Conservation (phyloP, 257 asterid genomes). For the Scutellaria minor region DNA sequence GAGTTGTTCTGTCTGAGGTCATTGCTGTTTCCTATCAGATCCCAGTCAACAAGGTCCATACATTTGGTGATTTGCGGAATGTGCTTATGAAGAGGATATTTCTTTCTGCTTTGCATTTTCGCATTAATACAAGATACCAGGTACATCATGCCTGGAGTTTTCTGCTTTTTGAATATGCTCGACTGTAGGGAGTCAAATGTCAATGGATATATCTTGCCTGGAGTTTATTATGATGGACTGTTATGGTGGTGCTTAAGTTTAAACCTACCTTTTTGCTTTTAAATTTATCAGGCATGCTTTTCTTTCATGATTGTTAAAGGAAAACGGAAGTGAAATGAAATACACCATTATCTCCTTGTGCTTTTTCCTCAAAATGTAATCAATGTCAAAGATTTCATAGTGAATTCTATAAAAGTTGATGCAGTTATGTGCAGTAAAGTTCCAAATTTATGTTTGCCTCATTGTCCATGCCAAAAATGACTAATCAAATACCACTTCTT, state of each 20-base stretch:
- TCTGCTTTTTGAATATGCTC: conserved; percentile 32
- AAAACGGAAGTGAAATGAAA: conserved; percentile 2
- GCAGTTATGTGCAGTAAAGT: neutral
- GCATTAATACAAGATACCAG: conserved; percentile 98
- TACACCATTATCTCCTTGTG: neutral
- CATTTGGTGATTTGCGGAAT: conserved; percentile 81
- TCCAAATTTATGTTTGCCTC: conserved; percentile 14
- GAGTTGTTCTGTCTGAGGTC: conserved; percentile 12
- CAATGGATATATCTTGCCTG: conserved; percentile 28
- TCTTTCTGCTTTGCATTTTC: conserved; percentile 98
- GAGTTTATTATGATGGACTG: conserved; percentile 9
- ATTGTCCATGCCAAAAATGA: conserved; percentile 23
- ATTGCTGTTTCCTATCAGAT: conserved; percentile 60
- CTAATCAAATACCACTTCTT: conserved; percentile 10
- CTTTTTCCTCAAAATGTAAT: neutral
- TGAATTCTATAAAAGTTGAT: neutral
- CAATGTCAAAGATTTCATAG: conserved; percentile 5
- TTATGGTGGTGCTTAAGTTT: conserved; percentile 22
- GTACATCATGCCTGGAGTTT: too few relatives aligned
- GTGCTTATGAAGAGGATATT: conserved; percentile 99
- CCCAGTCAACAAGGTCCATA: conserved; percentile 91
- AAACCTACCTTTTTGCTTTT: conserved; percentile 18
- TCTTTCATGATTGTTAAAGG: conserved; percentile 19
- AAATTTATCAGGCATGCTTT: neutral
- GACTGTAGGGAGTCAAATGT: conserved; percentile 15